Conservation (phyloP, 108 stramenopile species). For the Ochromonas danica region DNA sequence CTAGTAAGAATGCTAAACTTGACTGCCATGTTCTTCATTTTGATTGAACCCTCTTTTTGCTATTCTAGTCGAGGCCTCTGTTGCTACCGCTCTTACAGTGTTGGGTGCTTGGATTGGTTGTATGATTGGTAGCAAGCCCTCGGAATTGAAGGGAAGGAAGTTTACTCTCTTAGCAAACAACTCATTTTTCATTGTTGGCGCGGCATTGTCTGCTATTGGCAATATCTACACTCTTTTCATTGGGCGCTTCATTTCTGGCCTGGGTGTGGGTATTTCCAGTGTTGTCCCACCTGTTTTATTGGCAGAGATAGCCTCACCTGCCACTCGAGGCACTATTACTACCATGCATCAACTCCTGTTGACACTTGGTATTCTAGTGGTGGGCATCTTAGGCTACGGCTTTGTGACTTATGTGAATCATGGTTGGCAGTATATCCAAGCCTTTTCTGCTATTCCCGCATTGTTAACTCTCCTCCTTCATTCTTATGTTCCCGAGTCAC, state of each 20-base stretch:
- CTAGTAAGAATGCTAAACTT: neutral
- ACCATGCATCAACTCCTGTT: conserved; percentile 48
- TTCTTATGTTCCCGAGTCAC: conserved; percentile 47
- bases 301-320: conserved; percentile 19
- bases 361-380: conserved; percentile 51
- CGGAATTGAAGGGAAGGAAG: conserved; percentile 22
- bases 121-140: conserved; percentile 19
- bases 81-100: conserved; percentile 5
- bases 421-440: conserved; percentile 52
- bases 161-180: conserved; percentile 18
- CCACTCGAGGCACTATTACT: conserved; percentile 22
- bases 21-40: neutral
- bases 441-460: conserved; percentile 26
- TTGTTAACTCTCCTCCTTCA: neutral
- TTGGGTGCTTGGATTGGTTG: conserved; percentile 27
- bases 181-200: conserved; percentile 14
- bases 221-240: conserved; percentile 8
- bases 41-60: neutral
- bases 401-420: conserved; percentile 50
- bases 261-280: conserved; percentile 20
- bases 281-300: conserved; percentile 27
- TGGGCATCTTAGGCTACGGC: conserved; percentile 44
- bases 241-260: conserved; percentile 9
- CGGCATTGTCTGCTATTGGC: neutral
- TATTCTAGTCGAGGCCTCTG: conserved; percentile 22